Evolutionary conservation across 1,284 basidiomycete species (phyloP).

Genomic region (Cryptococcus wingfieldii): DNA sequence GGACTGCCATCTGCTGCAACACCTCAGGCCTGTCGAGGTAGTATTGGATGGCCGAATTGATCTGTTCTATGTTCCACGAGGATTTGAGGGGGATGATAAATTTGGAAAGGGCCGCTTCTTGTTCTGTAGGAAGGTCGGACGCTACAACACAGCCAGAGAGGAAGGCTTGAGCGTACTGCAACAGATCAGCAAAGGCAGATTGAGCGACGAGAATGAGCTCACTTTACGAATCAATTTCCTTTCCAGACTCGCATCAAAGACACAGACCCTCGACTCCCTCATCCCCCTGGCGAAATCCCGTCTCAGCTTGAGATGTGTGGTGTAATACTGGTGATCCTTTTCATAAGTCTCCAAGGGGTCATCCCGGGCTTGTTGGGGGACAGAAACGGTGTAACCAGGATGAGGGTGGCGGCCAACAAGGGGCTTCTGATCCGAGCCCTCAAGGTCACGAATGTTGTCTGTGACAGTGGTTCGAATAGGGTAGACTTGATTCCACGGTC

Average conservation of each 20-base stretch:
- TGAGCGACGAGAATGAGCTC: not conserved
- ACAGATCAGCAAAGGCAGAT: not conserved
- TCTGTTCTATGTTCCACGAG: conserved; percentile 38
- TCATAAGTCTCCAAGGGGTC: conserved; percentile 42
- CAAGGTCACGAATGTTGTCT: conserved; percentile 12
- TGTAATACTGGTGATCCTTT: conserved; percentile 32
- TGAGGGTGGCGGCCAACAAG: conserved; percentile 36
- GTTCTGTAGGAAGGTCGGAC: conserved; percentile 46
- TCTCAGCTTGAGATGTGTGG: conserved; percentile 31
- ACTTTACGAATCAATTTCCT: conserved; percentile 48
- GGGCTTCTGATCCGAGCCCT: conserved; percentile 6
- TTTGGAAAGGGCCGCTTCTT: conserved; percentile 35
- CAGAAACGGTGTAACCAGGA: conserved; percentile 42
- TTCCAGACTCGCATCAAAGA: conserved; percentile 46
- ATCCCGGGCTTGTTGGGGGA: conserved; percentile 22
- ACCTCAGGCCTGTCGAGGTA: conserved; percentile 34
- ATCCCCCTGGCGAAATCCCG: conserved; percentile 45
- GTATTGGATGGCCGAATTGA: conserved; percentile 30
- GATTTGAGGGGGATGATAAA: conserved; percentile 42
- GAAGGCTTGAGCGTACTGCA: conserved; percentile 44
- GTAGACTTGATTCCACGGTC: conserved; percentile 32
- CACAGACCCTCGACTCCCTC: conserved; percentile 44
- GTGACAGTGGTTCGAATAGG: conserved; percentile 46
- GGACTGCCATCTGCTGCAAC: conserved; percentile 42
- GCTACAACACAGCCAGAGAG: conserved; percentile 46